Percentiles rank a stretch among this genome's conserved stretches.
These are phyloP conservation scores for Boeremia exigua DNA, from an alignment of 2,329 filamentous ascomycete species.

Conservation along the genomic window DNA sequence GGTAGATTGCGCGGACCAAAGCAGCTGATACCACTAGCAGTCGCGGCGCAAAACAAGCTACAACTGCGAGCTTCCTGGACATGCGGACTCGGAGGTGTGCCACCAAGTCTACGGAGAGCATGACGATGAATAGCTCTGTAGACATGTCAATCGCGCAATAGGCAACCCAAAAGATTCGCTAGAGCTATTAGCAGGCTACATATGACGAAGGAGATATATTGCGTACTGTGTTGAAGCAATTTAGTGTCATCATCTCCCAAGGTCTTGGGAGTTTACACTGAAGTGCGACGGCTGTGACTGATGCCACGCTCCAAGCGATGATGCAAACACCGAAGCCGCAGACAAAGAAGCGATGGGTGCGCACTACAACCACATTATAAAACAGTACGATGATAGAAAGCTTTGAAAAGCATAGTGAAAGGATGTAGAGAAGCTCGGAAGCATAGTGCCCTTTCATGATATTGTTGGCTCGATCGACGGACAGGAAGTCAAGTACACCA, in stretches of 20 bases:
- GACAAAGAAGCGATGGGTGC: conserved; percentile 27
- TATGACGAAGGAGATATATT: rapidly evolving
- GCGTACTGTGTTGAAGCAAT: conserved; percentile 41
- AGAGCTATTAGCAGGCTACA: conserved; percentile 13
- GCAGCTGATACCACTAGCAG: conserved; percentile 35
- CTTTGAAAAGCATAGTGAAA: conserved; percentile 38
- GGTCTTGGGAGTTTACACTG: conserved; percentile 41
- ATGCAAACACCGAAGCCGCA: conserved; percentile 32
- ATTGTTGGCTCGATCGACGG: conserved; percentile 23
- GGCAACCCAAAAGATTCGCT: conserved; percentile 44
- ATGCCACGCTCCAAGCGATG: conserved; percentile 35
- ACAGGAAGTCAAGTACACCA: conserved; percentile 22
- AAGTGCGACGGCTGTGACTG: conserved; percentile 33
- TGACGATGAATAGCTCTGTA: conserved; percentile 39
- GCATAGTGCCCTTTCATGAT: conserved; percentile 43
- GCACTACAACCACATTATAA: conserved; percentile 32
- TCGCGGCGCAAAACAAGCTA: conserved; percentile 43
- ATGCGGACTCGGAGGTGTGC: conserved; percentile 33
- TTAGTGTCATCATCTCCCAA: conserved; percentile 35
- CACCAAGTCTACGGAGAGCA: conserved; percentile 40
- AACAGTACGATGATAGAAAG: conserved; percentile 38
- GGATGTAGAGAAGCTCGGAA: conserved; percentile 43
- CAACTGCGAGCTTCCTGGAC: conserved; percentile 33
- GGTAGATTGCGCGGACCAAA: conserved; percentile 36
- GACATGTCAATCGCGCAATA: conserved; percentile 43